Base-by-base conservation (phyloP, 2,329 filamentous ascomycete species). In the Apiospora phragmitis region DNA sequence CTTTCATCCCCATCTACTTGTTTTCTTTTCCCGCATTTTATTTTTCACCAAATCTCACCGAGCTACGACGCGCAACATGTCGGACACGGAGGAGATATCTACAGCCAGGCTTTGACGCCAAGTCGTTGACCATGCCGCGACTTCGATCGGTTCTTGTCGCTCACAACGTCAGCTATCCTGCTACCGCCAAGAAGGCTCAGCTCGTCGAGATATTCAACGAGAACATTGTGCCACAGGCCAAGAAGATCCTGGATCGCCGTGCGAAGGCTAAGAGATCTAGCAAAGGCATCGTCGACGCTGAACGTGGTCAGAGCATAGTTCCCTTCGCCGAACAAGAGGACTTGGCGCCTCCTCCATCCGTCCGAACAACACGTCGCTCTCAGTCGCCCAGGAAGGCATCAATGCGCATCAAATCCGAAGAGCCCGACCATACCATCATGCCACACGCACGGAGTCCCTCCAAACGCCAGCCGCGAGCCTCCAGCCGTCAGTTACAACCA, bases 121-220 rank as follows among this genome's bases (percentile, higher is more conserved):
- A 88, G 78, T 90, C 88, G 74, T 89, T 98, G 73, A 98, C 94
- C 1, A 91, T 98, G 67, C 94, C 96, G 38, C 92, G 93, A 65
- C 86, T 99, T 76, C 93, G 96, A 77, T 95, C 93, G 67, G 97
- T 98, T 74, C 90, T 99, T 71, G 93, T 98, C 77, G 92, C 91
- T 74, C 94, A 99, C 83, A 93, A 94, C 79, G 86, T 98, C 77
- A 84, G 90, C 47, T 98, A 97, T 79, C 92, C 95, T 6, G 91
- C 94, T 0, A 95, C 91, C 5, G 94, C 96, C 16, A 99, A 98
- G 84, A 99, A 99, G 84, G 85, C 90, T 0, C 92, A 97, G 78
- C 90, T 99, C 29, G 87, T 99, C 72, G 90, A 93, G 9, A 90
- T 98, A 65, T 94, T 99, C 82, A 91, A 92, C 78, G 86, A 92